These are phyloP conservation scores for Stropharia rugosoannulata DNA, from an alignment of 768 basidiomycete genomes.

Conservation along the genomic window DNA sequence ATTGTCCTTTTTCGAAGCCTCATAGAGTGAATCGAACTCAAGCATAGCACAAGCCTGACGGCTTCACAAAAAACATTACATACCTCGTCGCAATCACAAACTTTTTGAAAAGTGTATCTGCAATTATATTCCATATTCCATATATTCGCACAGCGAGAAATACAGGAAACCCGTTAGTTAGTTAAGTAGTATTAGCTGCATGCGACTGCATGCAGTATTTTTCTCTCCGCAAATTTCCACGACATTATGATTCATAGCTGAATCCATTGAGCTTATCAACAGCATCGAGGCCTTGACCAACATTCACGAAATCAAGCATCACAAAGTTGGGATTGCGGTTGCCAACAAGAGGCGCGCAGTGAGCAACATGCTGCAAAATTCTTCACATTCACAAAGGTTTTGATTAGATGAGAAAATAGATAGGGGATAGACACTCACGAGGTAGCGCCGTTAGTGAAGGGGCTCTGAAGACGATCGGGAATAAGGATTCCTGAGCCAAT, in stretches of 20 bases:
- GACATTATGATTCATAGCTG: neutral
- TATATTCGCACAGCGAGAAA: too few relatives aligned
- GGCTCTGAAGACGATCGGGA: conserved; percentile 33
- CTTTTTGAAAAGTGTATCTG: too few relatives aligned
- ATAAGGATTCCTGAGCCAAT: conserved; percentile 33
- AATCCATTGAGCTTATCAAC: conserved; percentile 46
- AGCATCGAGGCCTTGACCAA: conserved; percentile 41
- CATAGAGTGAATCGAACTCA: too few relatives aligned
- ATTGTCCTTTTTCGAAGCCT: too few relatives aligned
- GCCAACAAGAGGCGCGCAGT: conserved; percentile 40
- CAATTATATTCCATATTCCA: too few relatives aligned
- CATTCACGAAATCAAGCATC: conserved; percentile 49
- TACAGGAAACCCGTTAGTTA: neutral
- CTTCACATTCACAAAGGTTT: conserved; percentile 19
- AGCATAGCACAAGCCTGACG: too few relatives aligned
- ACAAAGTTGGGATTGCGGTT: conserved; percentile 49
- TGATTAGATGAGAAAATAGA: neutral
- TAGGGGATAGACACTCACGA: conserved; percentile 26
- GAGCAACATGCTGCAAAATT: conserved; percentile 34
- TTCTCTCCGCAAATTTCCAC: too few relatives aligned
- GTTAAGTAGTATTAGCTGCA: too few relatives aligned
- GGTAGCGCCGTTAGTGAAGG: conserved; percentile 32
- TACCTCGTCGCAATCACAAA: too few relatives aligned
- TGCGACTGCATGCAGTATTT: too few relatives aligned
- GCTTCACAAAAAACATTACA: too few relatives aligned